These are phyloP conservation scores for Saccharomyces hybrid DNA, from an alignment of 1,139 yeast species.

Conservation along the genomic window DNA sequence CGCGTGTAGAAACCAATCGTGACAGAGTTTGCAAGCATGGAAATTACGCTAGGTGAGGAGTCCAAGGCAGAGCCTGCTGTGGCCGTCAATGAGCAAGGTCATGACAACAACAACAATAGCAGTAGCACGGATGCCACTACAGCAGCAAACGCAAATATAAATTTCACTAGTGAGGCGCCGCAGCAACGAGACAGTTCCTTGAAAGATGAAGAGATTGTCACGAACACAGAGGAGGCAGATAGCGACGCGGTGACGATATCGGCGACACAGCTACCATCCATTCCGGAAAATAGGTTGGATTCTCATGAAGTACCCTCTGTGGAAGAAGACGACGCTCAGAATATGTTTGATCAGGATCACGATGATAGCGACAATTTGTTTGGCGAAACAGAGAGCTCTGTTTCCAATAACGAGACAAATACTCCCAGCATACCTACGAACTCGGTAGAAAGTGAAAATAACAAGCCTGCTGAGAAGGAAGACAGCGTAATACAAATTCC, in stretches of 20 bases:
- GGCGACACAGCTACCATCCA: neutral
- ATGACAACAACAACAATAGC: neutral
- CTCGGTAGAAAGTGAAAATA: neutral
- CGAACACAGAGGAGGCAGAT: neutral
- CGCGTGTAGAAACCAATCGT: neutral
- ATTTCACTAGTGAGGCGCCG: neutral
- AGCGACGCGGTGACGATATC: neutral
- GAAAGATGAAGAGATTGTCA: constrained; percentile 1
- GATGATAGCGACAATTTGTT: neutral
- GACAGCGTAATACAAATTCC: neutral
- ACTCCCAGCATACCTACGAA: neutral
- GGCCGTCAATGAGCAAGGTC: neutral
- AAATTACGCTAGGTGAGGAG: neutral
- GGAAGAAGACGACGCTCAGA: neutral
- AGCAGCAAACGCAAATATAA: neutral
- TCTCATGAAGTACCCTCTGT: neutral
- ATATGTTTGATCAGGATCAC: neutral
- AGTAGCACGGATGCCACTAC: neutral
- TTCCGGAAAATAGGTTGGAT: neutral
- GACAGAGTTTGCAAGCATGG: neutral
- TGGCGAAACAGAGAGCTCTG: neutral
- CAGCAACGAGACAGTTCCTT: neutral
- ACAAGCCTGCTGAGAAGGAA: neutral
- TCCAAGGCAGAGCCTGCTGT: neutral
- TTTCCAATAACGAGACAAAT: neutral